A percentile compares a stretch with the other conserved stretches of the same genome.
Conservation (phyloP, 805 yeast species). For the Nakazawaea anatomiae region DNA sequence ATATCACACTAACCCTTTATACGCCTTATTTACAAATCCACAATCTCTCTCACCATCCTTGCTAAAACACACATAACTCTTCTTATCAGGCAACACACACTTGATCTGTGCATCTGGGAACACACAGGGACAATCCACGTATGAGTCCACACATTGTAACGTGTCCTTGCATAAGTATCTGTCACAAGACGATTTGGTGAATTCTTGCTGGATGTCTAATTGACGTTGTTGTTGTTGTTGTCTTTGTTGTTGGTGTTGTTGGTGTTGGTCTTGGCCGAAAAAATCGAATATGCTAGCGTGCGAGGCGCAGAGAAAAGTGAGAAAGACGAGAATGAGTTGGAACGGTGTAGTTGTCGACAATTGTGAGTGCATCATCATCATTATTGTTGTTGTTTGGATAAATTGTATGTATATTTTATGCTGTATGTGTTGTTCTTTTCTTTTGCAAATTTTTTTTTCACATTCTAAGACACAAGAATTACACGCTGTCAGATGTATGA, state of each 20-base stretch:
- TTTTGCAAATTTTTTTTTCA: background rate
- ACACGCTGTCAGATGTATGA: no score
- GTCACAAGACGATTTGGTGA: conserved; percentile 44
- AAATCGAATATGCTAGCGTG: conserved; percentile 6
- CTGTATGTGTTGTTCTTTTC: background rate
- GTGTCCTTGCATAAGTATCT: conserved; percentile 82
- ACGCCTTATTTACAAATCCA: conserved; percentile 76
- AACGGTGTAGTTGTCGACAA: background rate
- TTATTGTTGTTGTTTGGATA: background rate
- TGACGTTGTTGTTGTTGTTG: conserved; percentile 26
- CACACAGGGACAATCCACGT: conserved; percentile 84
- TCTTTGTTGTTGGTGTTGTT: conserved; percentile 19
- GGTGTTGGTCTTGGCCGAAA: conserved; percentile 19
- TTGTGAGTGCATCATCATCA: background rate
- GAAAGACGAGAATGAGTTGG: background rate
- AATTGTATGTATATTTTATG: background rate
- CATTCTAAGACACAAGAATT: no score
- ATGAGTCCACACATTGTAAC: conserved; percentile 61
- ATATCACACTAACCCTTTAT: conserved; percentile 44
- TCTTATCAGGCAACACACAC: conserved; percentile 67
- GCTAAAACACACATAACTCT: conserved; percentile 73
- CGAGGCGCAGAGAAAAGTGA: background rate
- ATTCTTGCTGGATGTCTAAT: conserved; percentile 31
- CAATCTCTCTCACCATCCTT: conserved; percentile 72
- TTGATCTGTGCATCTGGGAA: conserved; percentile 80